A percentile compares a stretch with the other conserved stretches of the same genome.
Conservation (phyloP, 2,329 filamentous ascomycete species). For the Neoscytalidium dimidiatum region DNA sequence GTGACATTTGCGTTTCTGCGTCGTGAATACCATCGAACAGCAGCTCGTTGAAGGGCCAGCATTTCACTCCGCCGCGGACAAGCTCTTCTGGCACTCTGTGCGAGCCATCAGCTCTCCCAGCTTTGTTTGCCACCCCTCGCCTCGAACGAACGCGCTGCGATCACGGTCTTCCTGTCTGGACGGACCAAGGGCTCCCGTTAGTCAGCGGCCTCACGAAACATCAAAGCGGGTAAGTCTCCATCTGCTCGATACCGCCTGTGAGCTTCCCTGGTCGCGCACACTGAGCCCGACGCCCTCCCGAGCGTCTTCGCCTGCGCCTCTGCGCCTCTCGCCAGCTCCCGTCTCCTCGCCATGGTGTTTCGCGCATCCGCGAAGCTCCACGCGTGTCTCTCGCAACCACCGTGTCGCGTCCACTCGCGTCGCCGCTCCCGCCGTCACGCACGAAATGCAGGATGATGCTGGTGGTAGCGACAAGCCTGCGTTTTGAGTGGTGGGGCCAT, state of each 20-base stretch:
- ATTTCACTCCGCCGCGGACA: not conserved
- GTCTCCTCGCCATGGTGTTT: not conserved
- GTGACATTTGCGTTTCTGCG: not conserved
- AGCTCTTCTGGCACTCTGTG: not conserved
- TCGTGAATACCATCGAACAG: not conserved
- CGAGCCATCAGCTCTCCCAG: not conserved
- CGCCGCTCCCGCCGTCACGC: conserved; percentile 5
- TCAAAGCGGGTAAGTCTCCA: conserved; percentile 20
- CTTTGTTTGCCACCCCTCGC: not conserved
- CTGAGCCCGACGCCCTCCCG: not conserved
- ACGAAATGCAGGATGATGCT: not conserved
- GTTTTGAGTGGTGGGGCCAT: conserved; percentile 1
- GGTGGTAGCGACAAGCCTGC: conserved; percentile 4
- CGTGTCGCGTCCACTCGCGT: conserved; percentile 16
- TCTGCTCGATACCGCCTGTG: conserved; percentile 7
- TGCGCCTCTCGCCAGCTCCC: not conserved
- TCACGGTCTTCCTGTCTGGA: conserved; percentile 10
- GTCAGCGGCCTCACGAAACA: conserved; percentile 18
- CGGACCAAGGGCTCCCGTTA: conserved; percentile 17
- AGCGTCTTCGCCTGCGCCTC: not conserved
- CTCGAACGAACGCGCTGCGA: not conserved
- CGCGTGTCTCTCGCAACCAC: conserved; percentile 10
- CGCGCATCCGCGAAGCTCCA: conserved; percentile 9
- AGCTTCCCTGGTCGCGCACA: conserved; percentile 1
- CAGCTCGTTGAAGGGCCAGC: conserved; percentile 3